Conservation (phyloP, 2,329 filamentous ascomycete species). For the Drechslera avenae region DNA sequence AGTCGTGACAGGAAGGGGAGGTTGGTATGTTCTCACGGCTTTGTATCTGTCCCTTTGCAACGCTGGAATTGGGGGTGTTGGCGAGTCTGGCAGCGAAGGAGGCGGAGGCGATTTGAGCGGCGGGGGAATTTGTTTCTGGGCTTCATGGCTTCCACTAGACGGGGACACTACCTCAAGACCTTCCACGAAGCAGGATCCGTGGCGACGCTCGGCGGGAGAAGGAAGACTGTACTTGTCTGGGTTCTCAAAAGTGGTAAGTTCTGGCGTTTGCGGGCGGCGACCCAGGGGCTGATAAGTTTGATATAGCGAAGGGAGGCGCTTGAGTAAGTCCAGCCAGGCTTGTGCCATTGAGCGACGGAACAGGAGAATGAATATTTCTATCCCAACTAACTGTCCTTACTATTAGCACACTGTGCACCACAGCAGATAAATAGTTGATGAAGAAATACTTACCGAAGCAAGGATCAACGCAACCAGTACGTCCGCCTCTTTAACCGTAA, state of each 20-base stretch:
- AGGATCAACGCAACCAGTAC: conserved; percentile 32
- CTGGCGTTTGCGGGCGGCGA: conserved; percentile 16
- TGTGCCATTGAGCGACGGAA: conserved; percentile 31
- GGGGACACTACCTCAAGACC: not conserved
- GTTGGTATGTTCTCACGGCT: too few relatives aligned
- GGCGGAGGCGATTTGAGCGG: too few relatives aligned
- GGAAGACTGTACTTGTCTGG: conserved; percentile 15
- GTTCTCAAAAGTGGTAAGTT: conserved; percentile 26
- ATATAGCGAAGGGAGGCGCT: not conserved
- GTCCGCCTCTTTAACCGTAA: conserved; percentile 23
- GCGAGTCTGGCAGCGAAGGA: too few relatives aligned
- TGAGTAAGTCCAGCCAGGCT: conserved; percentile 33
- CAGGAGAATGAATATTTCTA: conserved; percentile 45
- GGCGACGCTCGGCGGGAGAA: not conserved
- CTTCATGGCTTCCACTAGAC: too few relatives aligned
- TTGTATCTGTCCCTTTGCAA: too few relatives aligned
- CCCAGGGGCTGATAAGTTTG: not conserved
- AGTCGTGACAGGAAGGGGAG: too few relatives aligned
- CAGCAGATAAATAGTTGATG: too few relatives aligned
- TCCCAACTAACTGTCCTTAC: conserved; percentile 39
- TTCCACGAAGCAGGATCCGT: not conserved
- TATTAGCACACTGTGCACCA: not conserved
- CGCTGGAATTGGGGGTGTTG: too few relatives aligned
- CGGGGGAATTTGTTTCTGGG: too few relatives aligned
- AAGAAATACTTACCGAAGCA: conserved; percentile 29